Base-by-base conservation (phyloP, 2,329 filamentous ascomycete genomes). In the Aspergillus nomiae region DNA sequence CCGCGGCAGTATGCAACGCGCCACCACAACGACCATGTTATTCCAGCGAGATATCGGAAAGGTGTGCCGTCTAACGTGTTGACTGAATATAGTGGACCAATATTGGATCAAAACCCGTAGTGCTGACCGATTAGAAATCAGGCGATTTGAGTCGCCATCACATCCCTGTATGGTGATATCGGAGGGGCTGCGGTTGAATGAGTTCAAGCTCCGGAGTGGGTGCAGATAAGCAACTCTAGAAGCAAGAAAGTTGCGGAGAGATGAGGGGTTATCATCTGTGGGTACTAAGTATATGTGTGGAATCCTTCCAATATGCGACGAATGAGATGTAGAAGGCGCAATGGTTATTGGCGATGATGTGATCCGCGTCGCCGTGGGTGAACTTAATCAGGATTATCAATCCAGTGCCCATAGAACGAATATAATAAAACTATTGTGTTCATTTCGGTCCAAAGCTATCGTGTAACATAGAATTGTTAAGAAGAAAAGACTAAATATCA, bases 301-400 rank as follows among this genome's bases (percentile, higher is more conserved):
- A 9, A 38, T 61, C 26, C 30, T 53, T 36, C 36, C 16, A n/a
- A 38, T 48, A 30, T 48, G 59, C 43, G 24, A 24, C 41, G 48
- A 36, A 60, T 56, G 51, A 56, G 60, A 46, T 51, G 53, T 30
- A 58, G 54, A 73, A 74, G 70, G 64, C 70, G 75, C 62, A 67
- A 77, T 76, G 67, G 36, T 43, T 58, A 56, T 43, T 57, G 61
- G 38, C 55, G 67, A 76, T 77, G 75, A 73, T 71, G 73, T 73
- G 74, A 75, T 76, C 57, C 58, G 21, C 36, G 56, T 54, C 60
- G 54, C 61, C 34, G 24, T 58, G 14, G 6, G 26, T 30, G 26
- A 30, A 30, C 14, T 48, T 26, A 9, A 16, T 14, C 7, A 48
- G 3, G 12, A 60, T 54, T 46, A 55, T 41, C 34, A 59, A 59